Evolutionary conservation across 169 alveolate genomes (phyloP), one percentile per base, ranked within the genome.

Genomic region (Cryptosporidium sp.): DNA sequence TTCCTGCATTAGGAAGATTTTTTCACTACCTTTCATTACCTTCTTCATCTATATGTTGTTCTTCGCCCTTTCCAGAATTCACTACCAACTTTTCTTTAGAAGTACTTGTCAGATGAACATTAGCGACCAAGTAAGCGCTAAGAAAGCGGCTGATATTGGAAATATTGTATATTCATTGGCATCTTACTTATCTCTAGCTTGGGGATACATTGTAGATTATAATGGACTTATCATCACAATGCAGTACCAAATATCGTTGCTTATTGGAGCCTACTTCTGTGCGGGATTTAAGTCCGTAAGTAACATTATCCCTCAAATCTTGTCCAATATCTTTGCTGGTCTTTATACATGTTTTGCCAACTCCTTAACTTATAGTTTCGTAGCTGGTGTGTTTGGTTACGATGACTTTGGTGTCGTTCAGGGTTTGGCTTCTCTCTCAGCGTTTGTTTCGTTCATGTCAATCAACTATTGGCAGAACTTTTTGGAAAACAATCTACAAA

Each of bases 311-410:
- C 89, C 89, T n/a, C 89, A 80, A 43, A 50, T 80, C 23, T 29
- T 80, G 48, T 80, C 89, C n/a, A 80, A 43, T 62, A 37, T 80
- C 39, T 65, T 80, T 39, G 89, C 89, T 9, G 89, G 89, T 80
- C 75, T 80, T 10, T 80, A 80, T 39, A 80, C 89, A 62, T 80
- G 80, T 26, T 80, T 61, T 41, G 89, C 89, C 10, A 65, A 62
- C 9, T 37, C 89, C 12, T 37, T 80, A n/a, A 80, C 89, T n/a
- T 80, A 80, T 23, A 80, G 89, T 33, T 80, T 80, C 51, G 89
- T 80, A 12, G 89, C 89, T 2, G 89, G 75, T 1, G 89, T 80
- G 2, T 80, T 80, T 43, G 89, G 89, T 2, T 80, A 80, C 45
- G 52, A 80, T 1, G 45, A 65, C 69, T 80, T 80, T 62, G 89